Conservation (phyloP, 768 basidiomycete species). For the Chalciporus piperatus region DNA sequence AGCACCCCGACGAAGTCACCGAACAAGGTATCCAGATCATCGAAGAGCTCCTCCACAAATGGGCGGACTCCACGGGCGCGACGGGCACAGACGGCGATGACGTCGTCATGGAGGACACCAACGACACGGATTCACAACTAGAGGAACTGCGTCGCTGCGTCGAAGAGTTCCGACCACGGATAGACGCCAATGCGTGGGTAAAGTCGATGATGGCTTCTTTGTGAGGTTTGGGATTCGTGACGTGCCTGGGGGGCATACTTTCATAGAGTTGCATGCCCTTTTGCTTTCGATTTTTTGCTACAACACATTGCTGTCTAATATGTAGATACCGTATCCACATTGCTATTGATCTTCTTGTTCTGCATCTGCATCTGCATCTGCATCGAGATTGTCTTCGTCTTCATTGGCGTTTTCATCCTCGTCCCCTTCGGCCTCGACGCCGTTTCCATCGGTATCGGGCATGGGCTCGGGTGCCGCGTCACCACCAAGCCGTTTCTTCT, state of each 20-base stretch:
- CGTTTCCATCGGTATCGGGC: neutral
- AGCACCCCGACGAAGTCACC: conserved; percentile 55
- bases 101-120: conserved; percentile 50
- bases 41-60: conserved; percentile 70
- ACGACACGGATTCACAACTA: conserved; percentile 34
- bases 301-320: conserved; percentile 8
- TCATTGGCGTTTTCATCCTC: conserved; percentile 1
- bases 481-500: conserved; percentile 16
- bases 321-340: conserved; percentile 7
- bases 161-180: conserved; percentile 59
- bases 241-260: neutral
- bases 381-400: neutral
- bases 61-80: conserved; percentile 42
- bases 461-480: conserved; percentile 1
- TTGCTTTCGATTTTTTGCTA: neutral
- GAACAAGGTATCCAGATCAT: conserved; percentile 82
- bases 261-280: neutral
- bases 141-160: conserved; percentile 57
- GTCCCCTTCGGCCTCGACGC: neutral
- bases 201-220: conserved; percentile 51
- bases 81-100: conserved; percentile 40
- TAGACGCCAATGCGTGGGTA: conserved; percentile 81
- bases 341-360: conserved; percentile 11
- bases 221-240: conserved; percentile 19
- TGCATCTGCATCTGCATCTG: conserved; percentile 11